Conservation (phyloP, 768 basidiomycete species). For the Mycena haematopus region DNA sequence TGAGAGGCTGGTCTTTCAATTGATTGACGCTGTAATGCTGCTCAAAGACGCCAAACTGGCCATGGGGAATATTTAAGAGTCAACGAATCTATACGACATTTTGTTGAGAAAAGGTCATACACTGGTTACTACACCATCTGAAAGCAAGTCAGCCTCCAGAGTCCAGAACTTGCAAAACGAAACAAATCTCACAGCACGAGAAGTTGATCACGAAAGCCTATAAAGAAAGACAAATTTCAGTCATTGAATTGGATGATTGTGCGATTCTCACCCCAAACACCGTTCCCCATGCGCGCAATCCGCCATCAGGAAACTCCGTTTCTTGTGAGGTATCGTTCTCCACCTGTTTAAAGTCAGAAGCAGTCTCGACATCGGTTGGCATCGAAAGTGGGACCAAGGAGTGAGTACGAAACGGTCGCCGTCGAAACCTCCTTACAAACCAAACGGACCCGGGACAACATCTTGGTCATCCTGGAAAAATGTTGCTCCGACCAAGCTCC, state of each 20-base stretch:
- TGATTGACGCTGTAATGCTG: conserved; percentile 29
- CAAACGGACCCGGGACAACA: too few species aligned
- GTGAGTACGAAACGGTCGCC: too few species aligned
- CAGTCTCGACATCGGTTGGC: too few species aligned
- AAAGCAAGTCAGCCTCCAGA: background rate
- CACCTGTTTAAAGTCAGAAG: too few species aligned
- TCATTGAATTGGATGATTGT: background rate
- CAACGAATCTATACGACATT: too few species aligned
- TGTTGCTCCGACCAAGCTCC: too few species aligned
- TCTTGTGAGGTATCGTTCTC: background rate
- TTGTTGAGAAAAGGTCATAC: too few species aligned
- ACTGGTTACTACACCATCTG: conserved; percentile 29
- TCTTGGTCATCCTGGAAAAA: too few species aligned
- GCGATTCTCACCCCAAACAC: conserved; percentile 26
- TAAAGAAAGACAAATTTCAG: background rate
- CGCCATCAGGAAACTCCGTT: conserved; percentile 25
- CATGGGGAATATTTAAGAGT: background rate
- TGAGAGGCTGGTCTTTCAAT: conserved; percentile 23
- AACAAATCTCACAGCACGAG: conserved; percentile 27
- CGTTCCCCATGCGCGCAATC: conserved; percentile 24
- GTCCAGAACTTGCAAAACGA: background rate
- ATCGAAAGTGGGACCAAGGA: too few species aligned
- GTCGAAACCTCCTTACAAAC: too few species aligned
- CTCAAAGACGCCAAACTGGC: conserved; percentile 31
- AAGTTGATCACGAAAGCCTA: conserved; percentile 31